These are phyloP conservation scores for Jasminum sambac DNA, from an alignment of 257 asterid species.

Conservation along the genomic window DNA sequence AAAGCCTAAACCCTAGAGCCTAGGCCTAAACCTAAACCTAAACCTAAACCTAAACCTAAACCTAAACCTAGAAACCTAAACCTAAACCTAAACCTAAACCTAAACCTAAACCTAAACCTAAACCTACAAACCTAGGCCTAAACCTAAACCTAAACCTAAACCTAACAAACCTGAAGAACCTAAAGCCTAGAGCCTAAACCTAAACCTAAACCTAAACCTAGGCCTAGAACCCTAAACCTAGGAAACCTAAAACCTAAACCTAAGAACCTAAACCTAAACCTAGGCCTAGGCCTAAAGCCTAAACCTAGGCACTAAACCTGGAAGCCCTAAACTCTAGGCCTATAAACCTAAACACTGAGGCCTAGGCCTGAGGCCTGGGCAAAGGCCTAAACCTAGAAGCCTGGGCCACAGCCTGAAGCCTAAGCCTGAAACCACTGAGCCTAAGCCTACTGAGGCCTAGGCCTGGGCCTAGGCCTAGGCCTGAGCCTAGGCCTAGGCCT, in stretches of 20 bases:
- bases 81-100: neutral
- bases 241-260: neutral
- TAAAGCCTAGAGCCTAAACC: neutral
- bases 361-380: slow-evolving; percentile 2
- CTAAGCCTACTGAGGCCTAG: neutral
- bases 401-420: neutral
- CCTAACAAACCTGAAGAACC: neutral
- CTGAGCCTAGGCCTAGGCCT: slow-evolving; percentile 13
- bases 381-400: too few species aligned
- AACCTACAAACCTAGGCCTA: neutral
- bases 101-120: neutral
- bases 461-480: slow-evolving; percentile 18
- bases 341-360: neutral
- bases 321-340: neutral
- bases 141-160: neutral
- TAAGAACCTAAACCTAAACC: too few species aligned
- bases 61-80: too few species aligned
- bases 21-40: neutral
- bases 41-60: neutral
- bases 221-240: neutral
- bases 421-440: too few species aligned
- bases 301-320: neutral
- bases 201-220: neutral
- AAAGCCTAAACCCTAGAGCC: neutral
- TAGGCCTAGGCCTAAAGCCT: neutral